These are phyloP conservation scores for Zea luxurians DNA, from an alignment of 176 grass and related monocot species.

Conservation along the genomic window DNA sequence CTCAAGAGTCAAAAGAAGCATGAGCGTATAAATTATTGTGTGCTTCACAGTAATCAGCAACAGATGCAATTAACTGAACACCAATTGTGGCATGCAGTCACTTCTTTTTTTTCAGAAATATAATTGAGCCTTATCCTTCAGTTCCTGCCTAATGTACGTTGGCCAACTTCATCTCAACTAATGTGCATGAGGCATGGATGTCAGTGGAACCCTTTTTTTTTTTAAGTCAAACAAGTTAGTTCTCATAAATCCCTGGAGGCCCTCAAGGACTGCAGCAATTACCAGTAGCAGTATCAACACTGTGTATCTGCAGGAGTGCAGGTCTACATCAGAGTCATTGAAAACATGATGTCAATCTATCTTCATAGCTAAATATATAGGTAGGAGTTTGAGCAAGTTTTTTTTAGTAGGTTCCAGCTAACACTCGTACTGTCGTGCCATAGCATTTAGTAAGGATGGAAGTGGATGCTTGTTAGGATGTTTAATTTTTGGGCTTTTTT, in stretches of 20 bases:
- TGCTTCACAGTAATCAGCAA: not conserved
- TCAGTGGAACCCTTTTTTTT: not conserved
- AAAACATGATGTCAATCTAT: not conserved
- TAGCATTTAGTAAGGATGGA: too few species aligned
- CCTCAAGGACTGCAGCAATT: slow-evolving; percentile 3
- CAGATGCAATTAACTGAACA: not conserved
- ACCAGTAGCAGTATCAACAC: not conserved
- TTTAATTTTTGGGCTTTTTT: too few species aligned
- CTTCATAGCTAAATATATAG: not conserved
- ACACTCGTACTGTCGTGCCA: not conserved
- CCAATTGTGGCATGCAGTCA: not conserved
- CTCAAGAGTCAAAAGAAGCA: slow-evolving; percentile 4
- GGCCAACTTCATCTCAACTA: slow-evolving; percentile 22
- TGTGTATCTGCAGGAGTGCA: not conserved
- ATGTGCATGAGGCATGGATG: not conserved
- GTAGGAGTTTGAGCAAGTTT: not conserved
- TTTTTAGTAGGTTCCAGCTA: not conserved
- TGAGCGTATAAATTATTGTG: not conserved
- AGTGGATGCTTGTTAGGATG: too few species aligned
- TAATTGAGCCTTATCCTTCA: not conserved
- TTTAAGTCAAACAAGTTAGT: not conserved
- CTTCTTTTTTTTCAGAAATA: not conserved
- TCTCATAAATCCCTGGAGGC: not conserved
- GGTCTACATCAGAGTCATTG: not conserved
- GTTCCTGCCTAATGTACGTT: not conserved